These are phyloP conservation scores for Pythium plurisporium DNA, from an alignment of 352 stramenopile species.

Conservation along the genomic window DNA sequence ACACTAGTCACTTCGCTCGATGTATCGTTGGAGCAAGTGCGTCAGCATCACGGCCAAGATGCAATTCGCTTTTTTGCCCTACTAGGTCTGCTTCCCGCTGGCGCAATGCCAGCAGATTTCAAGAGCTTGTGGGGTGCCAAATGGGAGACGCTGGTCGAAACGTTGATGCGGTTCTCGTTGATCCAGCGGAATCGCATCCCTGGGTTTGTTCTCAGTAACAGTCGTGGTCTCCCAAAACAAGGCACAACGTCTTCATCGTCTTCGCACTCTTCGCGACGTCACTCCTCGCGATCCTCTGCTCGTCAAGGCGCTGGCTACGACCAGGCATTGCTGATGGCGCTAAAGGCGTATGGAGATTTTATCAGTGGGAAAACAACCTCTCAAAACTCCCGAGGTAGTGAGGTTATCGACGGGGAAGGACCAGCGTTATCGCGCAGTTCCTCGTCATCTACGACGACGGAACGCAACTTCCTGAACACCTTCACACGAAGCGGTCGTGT, in stretches of 20 bases:
- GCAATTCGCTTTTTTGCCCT: conserved; percentile 74
- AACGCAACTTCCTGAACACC: conserved; percentile 61
- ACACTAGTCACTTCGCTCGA: conserved; percentile 70
- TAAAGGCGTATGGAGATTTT: conserved; percentile 72
- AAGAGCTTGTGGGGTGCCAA: conserved; percentile 68
- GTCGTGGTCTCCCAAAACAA: conserved; percentile 46
- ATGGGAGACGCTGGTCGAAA: conserved; percentile 61
- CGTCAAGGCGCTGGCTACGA: conserved; percentile 46
- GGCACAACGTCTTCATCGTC: not conserved
- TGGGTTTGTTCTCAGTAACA: conserved; percentile 52
- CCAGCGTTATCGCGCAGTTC: not conserved
- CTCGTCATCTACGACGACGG: conserved; percentile 6
- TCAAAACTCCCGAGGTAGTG: not conserved
- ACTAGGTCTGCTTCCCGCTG: conserved; percentile 60
- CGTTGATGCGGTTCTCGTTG: conserved; percentile 66
- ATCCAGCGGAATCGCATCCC: conserved; percentile 72
- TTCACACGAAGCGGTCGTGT: conserved; percentile 58
- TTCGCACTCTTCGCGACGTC: not conserved
- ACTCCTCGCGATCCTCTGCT: conserved; percentile 15
- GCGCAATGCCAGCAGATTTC: conserved; percentile 72
- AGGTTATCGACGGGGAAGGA: not conserved
- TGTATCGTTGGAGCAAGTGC: conserved; percentile 71
- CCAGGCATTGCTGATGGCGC: conserved; percentile 47
- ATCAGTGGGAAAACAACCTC: conserved; percentile 35
- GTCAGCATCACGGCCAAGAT: conserved; percentile 60